Evolutionary conservation across 225 moss, liverwort and hornwort genomes (phyloP).

Genomic region (Polytrichum commune): DNA sequence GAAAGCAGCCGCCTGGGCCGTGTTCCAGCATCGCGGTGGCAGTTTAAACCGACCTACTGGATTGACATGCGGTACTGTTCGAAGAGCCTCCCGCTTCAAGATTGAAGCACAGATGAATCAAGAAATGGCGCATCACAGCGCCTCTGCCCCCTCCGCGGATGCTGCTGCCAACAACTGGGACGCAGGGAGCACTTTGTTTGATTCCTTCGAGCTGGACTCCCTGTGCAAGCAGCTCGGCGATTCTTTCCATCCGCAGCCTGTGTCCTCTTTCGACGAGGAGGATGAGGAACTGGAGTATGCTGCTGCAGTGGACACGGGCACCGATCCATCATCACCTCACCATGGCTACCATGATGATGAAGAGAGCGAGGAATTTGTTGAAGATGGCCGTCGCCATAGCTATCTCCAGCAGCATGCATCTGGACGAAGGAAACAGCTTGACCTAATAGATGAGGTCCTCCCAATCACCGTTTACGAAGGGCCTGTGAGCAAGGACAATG

Average conservation of each 20-base stretch:
- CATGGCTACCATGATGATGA: too few species aligned
- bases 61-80: slow-evolving; percentile 4
- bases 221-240: slow-evolving; percentile 38
- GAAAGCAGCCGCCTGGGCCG: slow-evolving; percentile 61
- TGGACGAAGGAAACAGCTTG: too few species aligned
- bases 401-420: too few species aligned
- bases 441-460: too few species aligned
- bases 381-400: too few species aligned
- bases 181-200: slow-evolving; percentile 47
- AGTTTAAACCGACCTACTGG: slow-evolving; percentile 9
- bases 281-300: not conserved
- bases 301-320: too few species aligned
- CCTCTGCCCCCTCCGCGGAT: not conserved
- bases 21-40: slow-evolving; percentile 47
- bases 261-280: not conserved
- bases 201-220: slow-evolving; percentile 50
- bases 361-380: too few species aligned
- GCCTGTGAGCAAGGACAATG: too few species aligned
- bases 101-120: slow-evolving; percentile 57
- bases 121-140: slow-evolving; percentile 26
- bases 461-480: too few species aligned
- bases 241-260: not conserved
- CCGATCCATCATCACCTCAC: too few species aligned
- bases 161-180: slow-evolving; percentile 22
- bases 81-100: slow-evolving; percentile 45